These are phyloP conservation scores for Daldinia eschscholtzii DNA, from an alignment of 2,329 filamentous ascomycete genomes.

Conservation along the genomic window DNA sequence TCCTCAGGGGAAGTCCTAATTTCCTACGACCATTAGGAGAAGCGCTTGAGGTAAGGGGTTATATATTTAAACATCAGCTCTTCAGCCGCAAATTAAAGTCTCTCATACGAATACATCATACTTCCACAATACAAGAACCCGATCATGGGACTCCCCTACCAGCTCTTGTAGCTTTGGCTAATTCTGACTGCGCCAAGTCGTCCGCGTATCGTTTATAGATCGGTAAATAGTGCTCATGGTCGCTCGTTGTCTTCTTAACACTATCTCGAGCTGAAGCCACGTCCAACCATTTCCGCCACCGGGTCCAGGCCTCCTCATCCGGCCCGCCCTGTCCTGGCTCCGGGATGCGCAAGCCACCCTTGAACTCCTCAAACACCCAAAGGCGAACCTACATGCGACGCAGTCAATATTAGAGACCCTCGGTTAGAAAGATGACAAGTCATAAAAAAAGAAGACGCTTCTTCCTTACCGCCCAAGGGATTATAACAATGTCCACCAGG, in stretches of 20 bases:
- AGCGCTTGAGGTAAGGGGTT: background rate
- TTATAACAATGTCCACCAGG: conserved; percentile 77
- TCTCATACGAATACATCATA: background rate
- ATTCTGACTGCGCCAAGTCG: conserved; percentile 71
- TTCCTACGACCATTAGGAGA: too few relatives aligned
- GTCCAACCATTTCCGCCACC: conserved; percentile 74
- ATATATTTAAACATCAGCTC: background rate
- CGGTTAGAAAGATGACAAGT: background rate
- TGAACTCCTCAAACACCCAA: conserved; percentile 74
- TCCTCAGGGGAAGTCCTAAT: background rate
- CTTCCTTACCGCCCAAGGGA: conserved; percentile 78
- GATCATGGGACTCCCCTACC: conserved; percentile 71
- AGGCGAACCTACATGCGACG: conserved; percentile 14
- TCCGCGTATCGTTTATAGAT: conserved; percentile 78
- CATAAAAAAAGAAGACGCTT: conserved; percentile 57
- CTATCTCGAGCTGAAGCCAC: conserved; percentile 72
- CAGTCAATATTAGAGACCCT: background rate
- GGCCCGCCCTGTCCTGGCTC: conserved; percentile 48
- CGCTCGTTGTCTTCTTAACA: conserved; percentile 75
- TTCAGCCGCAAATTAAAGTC: background rate
- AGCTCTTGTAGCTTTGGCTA: conserved; percentile 72
- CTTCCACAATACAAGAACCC: background rate
- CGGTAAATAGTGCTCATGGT: conserved; percentile 74
- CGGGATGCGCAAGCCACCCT: conserved; percentile 66
- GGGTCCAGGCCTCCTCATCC: conserved; percentile 69